Evolutionary conservation across 2,329 filamentous ascomycete genomes (phyloP).

Genomic region (Arthrobotrys sphaeroides): DNA sequence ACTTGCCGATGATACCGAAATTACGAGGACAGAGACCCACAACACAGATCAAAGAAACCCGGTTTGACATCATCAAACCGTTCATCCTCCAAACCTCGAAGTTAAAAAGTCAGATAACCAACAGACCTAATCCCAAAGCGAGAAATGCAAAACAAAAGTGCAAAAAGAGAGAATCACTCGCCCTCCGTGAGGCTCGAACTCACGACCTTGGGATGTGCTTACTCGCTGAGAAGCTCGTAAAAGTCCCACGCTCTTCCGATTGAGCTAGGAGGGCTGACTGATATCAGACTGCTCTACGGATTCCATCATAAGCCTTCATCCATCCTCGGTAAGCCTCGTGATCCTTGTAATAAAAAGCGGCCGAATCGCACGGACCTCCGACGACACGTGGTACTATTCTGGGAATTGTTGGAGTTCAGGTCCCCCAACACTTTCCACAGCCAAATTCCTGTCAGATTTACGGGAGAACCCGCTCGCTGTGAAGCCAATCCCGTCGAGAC

Average conservation of each 20-base stretch:
- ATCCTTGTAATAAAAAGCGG: too few species aligned
- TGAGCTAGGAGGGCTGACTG: conserved; percentile 37
- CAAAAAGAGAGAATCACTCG: conserved; percentile 22
- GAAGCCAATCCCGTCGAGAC: too few species aligned
- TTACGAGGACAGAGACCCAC: not conserved
- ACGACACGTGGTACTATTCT: too few species aligned
- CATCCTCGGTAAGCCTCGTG: too few species aligned
- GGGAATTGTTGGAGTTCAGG: too few species aligned
- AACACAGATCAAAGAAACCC: not conserved
- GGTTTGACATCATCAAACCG: not conserved
- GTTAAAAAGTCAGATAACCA: too few species aligned
- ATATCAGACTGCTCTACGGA: not conserved
- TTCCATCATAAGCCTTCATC: not conserved
- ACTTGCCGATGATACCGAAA: too few species aligned
- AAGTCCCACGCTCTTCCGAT: conserved; percentile 49
- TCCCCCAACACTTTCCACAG: too few species aligned
- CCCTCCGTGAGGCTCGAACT: conserved; percentile 50
- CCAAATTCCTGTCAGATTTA: too few species aligned
- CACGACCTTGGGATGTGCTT: conserved; percentile 37
- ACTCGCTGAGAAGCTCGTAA: not conserved
- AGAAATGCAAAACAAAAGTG: not conserved
- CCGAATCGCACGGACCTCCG: too few species aligned
- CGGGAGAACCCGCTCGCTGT: too few species aligned
- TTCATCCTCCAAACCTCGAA: too few species aligned
- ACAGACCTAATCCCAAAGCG: not conserved